Conservation (phyloP, 2,329 filamentous ascomycete genomes). For the Sporothrix variecibatus region DNA sequence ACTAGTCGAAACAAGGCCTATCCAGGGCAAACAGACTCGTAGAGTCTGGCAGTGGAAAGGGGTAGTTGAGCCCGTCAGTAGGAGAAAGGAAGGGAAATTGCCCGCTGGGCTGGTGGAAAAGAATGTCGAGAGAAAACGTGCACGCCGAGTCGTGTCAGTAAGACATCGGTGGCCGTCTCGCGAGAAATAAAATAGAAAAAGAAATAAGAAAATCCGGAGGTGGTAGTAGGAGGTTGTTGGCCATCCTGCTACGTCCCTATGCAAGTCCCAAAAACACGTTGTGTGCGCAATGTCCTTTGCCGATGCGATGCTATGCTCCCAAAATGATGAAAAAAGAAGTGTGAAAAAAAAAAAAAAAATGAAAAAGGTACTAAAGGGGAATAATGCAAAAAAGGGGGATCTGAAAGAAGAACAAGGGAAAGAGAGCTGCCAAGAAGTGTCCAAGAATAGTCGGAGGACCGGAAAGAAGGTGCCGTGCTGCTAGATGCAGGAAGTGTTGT, state of each 20-base stretch:
- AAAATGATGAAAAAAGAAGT: background rate
- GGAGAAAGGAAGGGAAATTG: slow-evolving; percentile 1
- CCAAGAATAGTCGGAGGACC: background rate
- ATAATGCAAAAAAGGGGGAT: slow-evolving; percentile 22
- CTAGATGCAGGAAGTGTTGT: background rate
- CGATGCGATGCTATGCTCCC: slow-evolving; percentile 8
- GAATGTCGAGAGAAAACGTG: background rate
- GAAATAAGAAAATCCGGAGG: slow-evolving; percentile 25
- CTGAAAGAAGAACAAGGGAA: slow-evolving; percentile 1
- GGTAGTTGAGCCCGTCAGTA: background rate
- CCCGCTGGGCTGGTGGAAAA: slow-evolving; percentile 2
- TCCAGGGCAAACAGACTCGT: background rate
- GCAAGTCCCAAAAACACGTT: slow-evolving; percentile 19
- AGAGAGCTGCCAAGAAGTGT: background rate
- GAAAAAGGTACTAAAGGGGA: slow-evolving; percentile 12
- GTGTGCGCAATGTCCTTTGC: slow-evolving; percentile 6
- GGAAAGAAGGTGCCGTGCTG: background rate
- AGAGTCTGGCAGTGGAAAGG: background rate
- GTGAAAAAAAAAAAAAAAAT: background rate
- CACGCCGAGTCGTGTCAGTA: background rate
- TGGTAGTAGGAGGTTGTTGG: background rate
- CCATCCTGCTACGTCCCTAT: slow-evolving; percentile 5
- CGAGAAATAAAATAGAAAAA: background rate
- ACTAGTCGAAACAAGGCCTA: background rate
- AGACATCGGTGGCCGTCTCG: background rate